These are phyloP conservation scores for Arachnopeziza araneosa DNA, from an alignment of 2,329 filamentous ascomycete species.

Conservation along the genomic window DNA sequence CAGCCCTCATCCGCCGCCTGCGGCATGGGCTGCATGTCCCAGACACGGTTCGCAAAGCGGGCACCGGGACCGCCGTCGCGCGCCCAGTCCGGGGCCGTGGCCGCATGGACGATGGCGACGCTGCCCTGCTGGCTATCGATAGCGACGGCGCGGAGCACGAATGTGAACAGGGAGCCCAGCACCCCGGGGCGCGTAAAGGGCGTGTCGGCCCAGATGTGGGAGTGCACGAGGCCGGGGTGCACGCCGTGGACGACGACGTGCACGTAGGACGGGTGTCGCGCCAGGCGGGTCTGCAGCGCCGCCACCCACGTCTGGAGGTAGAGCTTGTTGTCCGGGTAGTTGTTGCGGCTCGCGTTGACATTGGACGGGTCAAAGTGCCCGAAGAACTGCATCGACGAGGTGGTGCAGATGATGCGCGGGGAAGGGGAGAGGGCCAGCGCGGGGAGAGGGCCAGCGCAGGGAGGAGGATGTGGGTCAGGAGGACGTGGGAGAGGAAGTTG, in stretches of 20 bases:
- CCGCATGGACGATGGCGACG: constrained; percentile 21
- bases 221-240: constrained; percentile 30
- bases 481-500: constrained; percentile 30
- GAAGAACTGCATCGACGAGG: constrained; percentile 28
- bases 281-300: constrained; percentile 27
- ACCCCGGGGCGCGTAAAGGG: not conserved
- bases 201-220: constrained; percentile 26
- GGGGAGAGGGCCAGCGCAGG: constrained; percentile 7
- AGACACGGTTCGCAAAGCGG: constrained; percentile 25
- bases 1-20: constrained; percentile 21
- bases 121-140: constrained; percentile 25
- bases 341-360: constrained; percentile 19
- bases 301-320: constrained; percentile 32
- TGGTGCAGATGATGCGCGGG: constrained; percentile 30
- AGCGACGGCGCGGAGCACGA: constrained; percentile 10
- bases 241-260: constrained; percentile 30
- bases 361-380: constrained; percentile 25
- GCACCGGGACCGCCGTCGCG: constrained; percentile 20
- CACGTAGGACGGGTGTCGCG: constrained; percentile 16
- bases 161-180: too few relatives aligned
- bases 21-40: constrained; percentile 24
- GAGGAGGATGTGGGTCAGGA: constrained; percentile 27
- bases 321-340: constrained; percentile 32
- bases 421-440: constrained; percentile 20
- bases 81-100: constrained; percentile 16